Base-by-base conservation (phyloP, 306 rosid species). In the Acacia confusa region DNA sequence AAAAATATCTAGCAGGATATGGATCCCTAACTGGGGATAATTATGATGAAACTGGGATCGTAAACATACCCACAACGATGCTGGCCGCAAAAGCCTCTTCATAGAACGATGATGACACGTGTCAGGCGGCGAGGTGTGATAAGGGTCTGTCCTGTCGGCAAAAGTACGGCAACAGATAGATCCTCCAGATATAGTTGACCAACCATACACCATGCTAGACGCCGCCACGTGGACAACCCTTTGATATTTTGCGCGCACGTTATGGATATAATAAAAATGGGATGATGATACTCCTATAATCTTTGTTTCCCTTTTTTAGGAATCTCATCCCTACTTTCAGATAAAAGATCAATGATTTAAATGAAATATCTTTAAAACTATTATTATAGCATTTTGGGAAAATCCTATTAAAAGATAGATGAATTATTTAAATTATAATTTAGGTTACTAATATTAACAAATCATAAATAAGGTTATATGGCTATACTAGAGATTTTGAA, bases 301-400 rank as follows among this genome's bases (percentile, higher is more conserved):
- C 32, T n/a, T n/a, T n/a, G n/a, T n/a, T n/a, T n/a, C n/a, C n/a
- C n/a, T n/a, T n/a, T n/a, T n/a, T n/a, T n/a, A n/a, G n/a, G n/a
- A n/a, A n/a, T n/a, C n/a, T n/a, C 4, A 30, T 2, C 34, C 3
- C 3, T 0, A 0, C 34, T 30, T 4, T 34, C 6, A 4, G 40
- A 36, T 36, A 6, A 36, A 36, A 5, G 1, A 36, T 6, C 8
- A 6, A 36, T 36, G 0, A 36, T 36, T 36, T 6, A 5, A 5
- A 6, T 36, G 40, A 0, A 34, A 36, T 36, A 6, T 36, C 6
- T 36, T 0, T 34, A 34, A 34, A 34, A 36, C 6, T 36, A 36
- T 36, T 36, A 36, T 36, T 0, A 36, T 6, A 36, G 6, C 8
- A 1, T 36, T n/a, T n/a, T n/a, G 28, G 28, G 28, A 27, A 27